Base-by-base conservation (phyloP, 1,284 basidiomycete species). In the Puccinia triticina region DNA sequence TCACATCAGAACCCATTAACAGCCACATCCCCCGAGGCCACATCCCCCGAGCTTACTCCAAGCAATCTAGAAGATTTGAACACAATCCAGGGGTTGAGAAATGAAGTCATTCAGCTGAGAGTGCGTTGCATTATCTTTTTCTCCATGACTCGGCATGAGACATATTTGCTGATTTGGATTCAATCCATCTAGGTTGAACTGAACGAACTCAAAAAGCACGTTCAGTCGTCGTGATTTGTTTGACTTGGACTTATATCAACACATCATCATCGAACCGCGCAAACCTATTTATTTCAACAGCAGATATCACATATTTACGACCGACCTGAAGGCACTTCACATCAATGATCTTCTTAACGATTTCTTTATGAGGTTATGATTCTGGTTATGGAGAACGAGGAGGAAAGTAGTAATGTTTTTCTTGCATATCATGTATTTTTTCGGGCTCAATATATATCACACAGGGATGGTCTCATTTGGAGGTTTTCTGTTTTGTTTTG, bases 61-160 rank as follows among this genome's bases (percentile, higher is more conserved):
- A 50, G 4, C 69, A 48, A 72, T 50, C 26, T 23, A 16, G 69
- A 72, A 50, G 69, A 72, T 50, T 72, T 72, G 32, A 72, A 34
- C 46, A 72, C 69, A 21, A 72, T 72, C 14, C 46, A 72, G 48
- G 48, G 69, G 11, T n/a, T 72, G 46, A 50, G 46, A 72, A 53
- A 72, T 34, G 69, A 72, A 72, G 48, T 72, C 26, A 16, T 72
- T 21, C 43, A 34, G n/a, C 69, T 72, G 1, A 43, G 69, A 72
- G 69, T 72, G 14, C 2, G 69, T 72, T 32, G 29, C 26, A 40
- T 16, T 23, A 10, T 21, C 64, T 50, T 29, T 50, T 29, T 72
- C 69, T 50, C 46, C 7, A n/a, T 16, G 14, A 1, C 1, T 32
- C 46, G 7, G 4, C 12, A n/a, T 61, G 11, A 29, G 2, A 26